phyloP scores from a whole-genome alignment of 2,329 filamentous ascomycete genomes.

The Stenocarpella maydis region DNA sequence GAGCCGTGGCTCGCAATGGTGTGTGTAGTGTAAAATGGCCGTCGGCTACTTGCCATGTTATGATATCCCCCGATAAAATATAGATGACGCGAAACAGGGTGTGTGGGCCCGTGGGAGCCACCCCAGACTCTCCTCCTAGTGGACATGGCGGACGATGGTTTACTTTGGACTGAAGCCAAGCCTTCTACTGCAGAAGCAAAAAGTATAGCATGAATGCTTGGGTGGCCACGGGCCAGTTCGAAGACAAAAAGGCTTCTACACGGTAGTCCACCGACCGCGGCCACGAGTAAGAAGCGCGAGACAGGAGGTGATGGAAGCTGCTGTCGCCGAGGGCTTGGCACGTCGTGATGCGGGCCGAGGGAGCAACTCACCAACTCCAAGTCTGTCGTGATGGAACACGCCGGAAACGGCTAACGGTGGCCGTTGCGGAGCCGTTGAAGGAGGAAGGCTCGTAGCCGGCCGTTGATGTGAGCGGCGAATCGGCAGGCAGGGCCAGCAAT shows the following conservation, averaged over 20 bases:
- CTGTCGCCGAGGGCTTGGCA: constrained; percentile 3
- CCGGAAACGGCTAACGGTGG: not conserved
- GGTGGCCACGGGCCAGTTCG: not conserved
- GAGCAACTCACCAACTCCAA: constrained; percentile 6
- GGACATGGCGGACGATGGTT: constrained; percentile 3
- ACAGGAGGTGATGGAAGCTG: not conserved
- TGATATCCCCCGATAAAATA: not conserved
- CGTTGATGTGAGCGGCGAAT: constrained; percentile 8
- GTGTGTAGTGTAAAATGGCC: too few species aligned
- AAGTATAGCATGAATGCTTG: not conserved
- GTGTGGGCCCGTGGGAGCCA: constrained; percentile 6
- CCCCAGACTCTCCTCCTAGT: not conserved
- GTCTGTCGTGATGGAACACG: not conserved
- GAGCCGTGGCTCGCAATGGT: not conserved
- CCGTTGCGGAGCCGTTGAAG: constrained; percentile 3
- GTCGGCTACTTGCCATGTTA: not conserved
- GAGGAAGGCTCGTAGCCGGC: not conserved
- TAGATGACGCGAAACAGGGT: not conserved
- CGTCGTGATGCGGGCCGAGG: not conserved
- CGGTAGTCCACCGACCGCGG: not conserved
- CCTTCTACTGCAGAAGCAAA: constrained; percentile 2
- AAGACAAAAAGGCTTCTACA: constrained; percentile 7
- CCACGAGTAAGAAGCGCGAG: constrained; percentile 5
- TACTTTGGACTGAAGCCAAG: constrained; percentile 11
- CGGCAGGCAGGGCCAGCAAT: not conserved